phyloP scores from a whole-genome alignment of 257 asterid genomes.

The Capsicum chinense region DNA sequence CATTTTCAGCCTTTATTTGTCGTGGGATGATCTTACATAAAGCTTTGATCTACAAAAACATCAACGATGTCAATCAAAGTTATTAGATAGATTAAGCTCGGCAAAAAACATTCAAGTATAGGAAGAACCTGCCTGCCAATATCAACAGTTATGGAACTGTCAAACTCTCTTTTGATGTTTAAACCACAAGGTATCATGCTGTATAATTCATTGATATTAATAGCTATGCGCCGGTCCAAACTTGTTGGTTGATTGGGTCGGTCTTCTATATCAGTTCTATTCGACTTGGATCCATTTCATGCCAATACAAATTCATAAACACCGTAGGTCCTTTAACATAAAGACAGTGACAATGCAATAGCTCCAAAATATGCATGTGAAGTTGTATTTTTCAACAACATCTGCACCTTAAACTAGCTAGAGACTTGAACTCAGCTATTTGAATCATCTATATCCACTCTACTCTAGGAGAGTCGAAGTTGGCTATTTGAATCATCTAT shows the following conservation, averaged over 20 bases:
- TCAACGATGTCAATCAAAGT: constrained; percentile 1
- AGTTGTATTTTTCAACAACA: background rate
- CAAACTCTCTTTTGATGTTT: background rate
- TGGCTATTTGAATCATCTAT: too few relatives aligned
- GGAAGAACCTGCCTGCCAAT: constrained; percentile 78
- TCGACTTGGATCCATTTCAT: background rate
- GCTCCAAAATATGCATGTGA: background rate
- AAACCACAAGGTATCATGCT: background rate
- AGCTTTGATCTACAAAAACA: constrained; percentile 53
- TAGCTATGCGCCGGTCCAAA: background rate
- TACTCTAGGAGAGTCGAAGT: too few relatives aligned
- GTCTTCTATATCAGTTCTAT: background rate
- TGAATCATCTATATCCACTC: too few relatives aligned
- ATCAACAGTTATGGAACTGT: constrained; percentile 51
- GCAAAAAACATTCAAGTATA: constrained; percentile 24
- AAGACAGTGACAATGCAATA: background rate
- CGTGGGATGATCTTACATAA: too few relatives aligned
- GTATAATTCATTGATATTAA: background rate
- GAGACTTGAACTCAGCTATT: background rate
- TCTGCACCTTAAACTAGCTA: background rate
- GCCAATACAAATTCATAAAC: background rate
- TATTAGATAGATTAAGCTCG: constrained; percentile 24
- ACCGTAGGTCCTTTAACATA: background rate
- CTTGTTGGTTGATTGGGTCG: background rate
- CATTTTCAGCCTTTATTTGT: too few relatives aligned